phyloP scores from a whole-genome alignment of 768 basidiomycete genomes.

The Amanita exitialis region DNA sequence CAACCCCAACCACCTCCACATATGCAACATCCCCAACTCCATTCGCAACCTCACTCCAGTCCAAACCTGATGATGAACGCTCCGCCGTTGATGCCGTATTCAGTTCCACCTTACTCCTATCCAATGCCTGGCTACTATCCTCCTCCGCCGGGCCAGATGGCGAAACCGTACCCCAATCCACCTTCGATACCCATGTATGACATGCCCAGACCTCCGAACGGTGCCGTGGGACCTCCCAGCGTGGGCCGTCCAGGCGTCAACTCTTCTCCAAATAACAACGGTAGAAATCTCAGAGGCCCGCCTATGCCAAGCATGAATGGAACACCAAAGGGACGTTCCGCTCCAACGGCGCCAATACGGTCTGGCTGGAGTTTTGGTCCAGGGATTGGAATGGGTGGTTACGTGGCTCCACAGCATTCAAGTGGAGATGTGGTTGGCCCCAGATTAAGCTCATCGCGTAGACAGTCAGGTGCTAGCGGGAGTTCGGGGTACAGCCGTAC shows the following conservation, averaged over 20 bases:
- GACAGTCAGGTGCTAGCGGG: conserved; percentile 37
- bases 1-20: conserved; percentile 18
- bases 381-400: conserved; percentile 42
- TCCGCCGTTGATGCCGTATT: conserved; percentile 27
- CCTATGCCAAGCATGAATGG: conserved; percentile 19
- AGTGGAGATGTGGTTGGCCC: conserved; percentile 53
- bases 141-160: conserved; percentile 7
- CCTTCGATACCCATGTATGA: conserved; percentile 18
- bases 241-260: conserved; percentile 12
- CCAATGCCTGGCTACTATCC: conserved; percentile 20
- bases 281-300: conserved; percentile 10
- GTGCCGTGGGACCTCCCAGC: conserved; percentile 10
- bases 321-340: conserved; percentile 17
- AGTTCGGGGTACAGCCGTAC: conserved; percentile 49
- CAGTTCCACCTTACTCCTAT: conserved; percentile 14
- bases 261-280: conserved; percentile 15
- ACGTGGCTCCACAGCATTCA: conserved; percentile 18
- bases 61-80: conserved; percentile 12
- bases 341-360: conserved; percentile 27
- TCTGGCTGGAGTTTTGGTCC: conserved; percentile 66
- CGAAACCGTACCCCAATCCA: conserved; percentile 10
- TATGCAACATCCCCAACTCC: conserved; percentile 21
- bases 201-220: conserved; percentile 17
- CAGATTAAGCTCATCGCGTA: conserved; percentile 44
- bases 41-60: conserved; percentile 13